Evolutionary conservation across 768 basidiomycete species (phyloP), one percentile per base, ranked within the genome.

Genomic region (Chalciporus sphaerocephalus): DNA sequence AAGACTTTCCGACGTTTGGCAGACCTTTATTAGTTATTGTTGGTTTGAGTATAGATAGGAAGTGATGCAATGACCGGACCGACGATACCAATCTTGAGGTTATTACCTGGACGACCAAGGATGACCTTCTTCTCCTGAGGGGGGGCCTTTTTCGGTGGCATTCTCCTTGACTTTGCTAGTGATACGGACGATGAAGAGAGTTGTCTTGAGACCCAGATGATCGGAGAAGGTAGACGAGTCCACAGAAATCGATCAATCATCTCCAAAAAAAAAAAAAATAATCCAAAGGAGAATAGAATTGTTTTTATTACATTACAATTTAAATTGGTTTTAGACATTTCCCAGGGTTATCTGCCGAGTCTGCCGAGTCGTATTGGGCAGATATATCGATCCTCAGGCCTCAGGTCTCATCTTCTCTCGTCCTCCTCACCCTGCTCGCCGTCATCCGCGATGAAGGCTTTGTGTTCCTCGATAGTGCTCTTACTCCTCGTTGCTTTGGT

Each of bases 21-120:
- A 96, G 69, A 64, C 90, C 89, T 92, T 41, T 32, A 36, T 22
- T 30, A 48, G 48, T 62, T 27, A 18, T 23, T 5, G 5, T 50
- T 20, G 22, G 41, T 33, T 47, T 23, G 21, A 28, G 6, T 16
- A 39, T 8, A 3, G 21, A 9, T 28, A 18, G 3, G 24, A 21
- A 15, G 9, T 22, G 23, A 20, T 28, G 44, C 27, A n/a, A 46
- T 48, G 51, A 51, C 59, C 70, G 79, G 84, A 91, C 91, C 94
- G 76, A 97, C 95, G 78, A 96, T 95, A 64, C 96, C 96, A 61
- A 97, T 88, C 81, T 94, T 90, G 63, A 98, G 79, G 76, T 98
- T 98, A 74, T 99, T 99, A 55, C 87, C 76, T 25, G 96, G 95
- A 45, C 93, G 72, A 36, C 96, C 96, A 27, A 98, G 83, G 15